Conservation (phyloP, 306 rosid genomes). For the Ammopiptanthus mongolicus region DNA sequence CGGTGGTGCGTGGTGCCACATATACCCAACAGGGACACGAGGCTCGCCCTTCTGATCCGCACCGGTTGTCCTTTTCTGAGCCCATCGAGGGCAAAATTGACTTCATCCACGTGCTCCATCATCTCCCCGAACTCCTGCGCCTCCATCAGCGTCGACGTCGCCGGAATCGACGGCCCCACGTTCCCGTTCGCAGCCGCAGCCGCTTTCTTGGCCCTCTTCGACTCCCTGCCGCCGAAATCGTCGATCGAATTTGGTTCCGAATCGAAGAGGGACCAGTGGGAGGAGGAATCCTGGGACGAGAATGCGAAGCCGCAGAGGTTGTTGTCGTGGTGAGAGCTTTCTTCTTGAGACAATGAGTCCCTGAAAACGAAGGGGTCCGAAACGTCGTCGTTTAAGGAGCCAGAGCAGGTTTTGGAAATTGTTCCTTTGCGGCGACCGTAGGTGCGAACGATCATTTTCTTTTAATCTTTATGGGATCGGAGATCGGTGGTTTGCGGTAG, state of each 20-base stretch:
- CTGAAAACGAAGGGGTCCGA: conserved; percentile 32
- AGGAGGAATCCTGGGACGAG: conserved; percentile 82
- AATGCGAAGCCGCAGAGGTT: conserved; percentile 44
- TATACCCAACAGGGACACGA: conserved; percentile 69
- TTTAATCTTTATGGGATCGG: neutral
- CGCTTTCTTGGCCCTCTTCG: conserved; percentile 43
- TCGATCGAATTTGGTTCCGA: conserved; percentile 52
- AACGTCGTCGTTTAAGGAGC: conserved; percentile 60
- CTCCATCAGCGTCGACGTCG: conserved; percentile 92
- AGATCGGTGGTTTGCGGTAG: conserved; percentile 19
- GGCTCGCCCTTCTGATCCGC: conserved; percentile 93
- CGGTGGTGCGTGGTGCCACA: conserved; percentile 81
- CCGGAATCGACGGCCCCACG: conserved; percentile 36
- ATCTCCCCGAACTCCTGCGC: conserved; percentile 99
- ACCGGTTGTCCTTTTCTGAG: conserved; percentile 75
- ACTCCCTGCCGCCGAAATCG: conserved; percentile 42
- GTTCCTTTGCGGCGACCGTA: conserved; percentile 86
- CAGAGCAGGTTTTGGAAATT: conserved; percentile 57
- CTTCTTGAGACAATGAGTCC: conserved; percentile 60
- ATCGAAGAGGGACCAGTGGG: conserved; percentile 73
- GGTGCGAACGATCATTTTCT: conserved; percentile 78
- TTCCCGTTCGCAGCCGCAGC: conserved; percentile 19
- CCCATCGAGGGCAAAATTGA: conserved; percentile 93
- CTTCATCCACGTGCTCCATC: conserved; percentile 99
- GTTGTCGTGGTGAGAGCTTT: conserved; percentile 37